phyloP scores from a whole-genome alignment of 2,329 filamentous ascomycete species.

The Verticillium dahliae region DNA sequence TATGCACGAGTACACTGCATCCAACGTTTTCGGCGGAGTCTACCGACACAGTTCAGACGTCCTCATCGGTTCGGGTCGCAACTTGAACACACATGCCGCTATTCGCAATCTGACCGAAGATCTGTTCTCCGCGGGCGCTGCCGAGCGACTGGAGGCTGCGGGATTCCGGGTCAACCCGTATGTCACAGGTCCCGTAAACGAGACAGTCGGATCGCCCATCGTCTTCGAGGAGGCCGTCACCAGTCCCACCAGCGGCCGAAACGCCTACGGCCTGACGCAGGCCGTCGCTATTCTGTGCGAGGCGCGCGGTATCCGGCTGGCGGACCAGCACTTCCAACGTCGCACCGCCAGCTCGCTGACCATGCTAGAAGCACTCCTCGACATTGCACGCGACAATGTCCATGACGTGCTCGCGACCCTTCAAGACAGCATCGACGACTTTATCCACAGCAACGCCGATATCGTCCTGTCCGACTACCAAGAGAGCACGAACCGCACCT shows the following conservation, averaged over 20 bases:
- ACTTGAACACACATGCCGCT: constrained; percentile 19
- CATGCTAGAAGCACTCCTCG: constrained; percentile 16
- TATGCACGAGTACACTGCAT: constrained; percentile 15
- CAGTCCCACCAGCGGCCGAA: constrained; percentile 16
- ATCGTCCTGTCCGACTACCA: constrained; percentile 17
- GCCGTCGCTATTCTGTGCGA: constrained; percentile 19
- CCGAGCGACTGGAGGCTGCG: constrained; percentile 13
- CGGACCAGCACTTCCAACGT: constrained; percentile 20
- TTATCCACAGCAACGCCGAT: constrained; percentile 14
- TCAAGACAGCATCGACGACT: constrained; percentile 15
- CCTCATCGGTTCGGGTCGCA: constrained; percentile 19
- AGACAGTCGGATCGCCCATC: constrained; percentile 8
- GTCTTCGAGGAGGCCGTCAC: constrained; percentile 19
- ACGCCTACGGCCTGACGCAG: constrained; percentile 17
- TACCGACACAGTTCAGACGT: constrained; percentile 17
- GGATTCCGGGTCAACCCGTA: constrained; percentile 19
- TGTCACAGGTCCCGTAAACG: constrained; percentile 12
- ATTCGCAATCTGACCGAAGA: constrained; percentile 17
- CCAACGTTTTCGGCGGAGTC: constrained; percentile 15
- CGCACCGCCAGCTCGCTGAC: constrained; percentile 18
- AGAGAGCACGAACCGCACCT: constrained; percentile 15
- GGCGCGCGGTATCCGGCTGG: constrained; percentile 18
- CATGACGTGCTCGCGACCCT: constrained; percentile 13
- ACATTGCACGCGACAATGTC: constrained; percentile 17
- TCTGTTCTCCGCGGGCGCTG: constrained; percentile 14